Evolutionary conservation across 345 rosid species (phyloP).

Genomic region (Diplotaxis tenuifolia): DNA sequence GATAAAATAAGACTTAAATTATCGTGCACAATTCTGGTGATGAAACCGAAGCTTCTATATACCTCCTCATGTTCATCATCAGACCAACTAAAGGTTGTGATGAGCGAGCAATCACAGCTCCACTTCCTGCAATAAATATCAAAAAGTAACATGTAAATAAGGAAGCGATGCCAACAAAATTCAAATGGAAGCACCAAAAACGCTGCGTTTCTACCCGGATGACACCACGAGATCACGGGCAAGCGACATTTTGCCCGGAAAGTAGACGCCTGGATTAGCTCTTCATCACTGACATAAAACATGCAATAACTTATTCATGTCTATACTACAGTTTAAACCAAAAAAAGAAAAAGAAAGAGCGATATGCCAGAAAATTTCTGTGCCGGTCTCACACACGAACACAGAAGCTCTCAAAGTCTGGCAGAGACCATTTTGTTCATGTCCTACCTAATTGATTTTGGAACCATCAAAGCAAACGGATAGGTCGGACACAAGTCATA

Average conservation of each 20-base stretch:
- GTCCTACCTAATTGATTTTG: conserved; percentile 71
- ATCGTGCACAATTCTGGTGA: conserved; percentile 21
- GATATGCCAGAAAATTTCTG: conserved; percentile 18
- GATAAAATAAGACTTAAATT: conserved; percentile 20
- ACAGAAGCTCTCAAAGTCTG: conserved; percentile 21
- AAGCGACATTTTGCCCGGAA: conserved; percentile 89
- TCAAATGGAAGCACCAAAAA: conserved; percentile 23
- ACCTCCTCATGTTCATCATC: conserved; percentile 98
- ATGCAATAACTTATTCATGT: conserved; percentile 12
- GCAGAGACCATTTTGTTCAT: conserved; percentile 16
- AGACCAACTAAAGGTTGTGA: conserved; percentile 97
- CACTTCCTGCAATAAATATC: conserved; percentile 54
- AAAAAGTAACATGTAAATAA: conserved; percentile 22
- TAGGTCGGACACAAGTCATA: conserved; percentile 76
- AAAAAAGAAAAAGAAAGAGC: conserved; percentile 5
- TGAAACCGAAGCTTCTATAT: conserved; percentile 27
- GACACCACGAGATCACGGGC: conserved; percentile 94
- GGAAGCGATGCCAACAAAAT: conserved; percentile 14
- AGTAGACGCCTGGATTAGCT: conserved; percentile 75
- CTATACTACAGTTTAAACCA: conserved; percentile 1
- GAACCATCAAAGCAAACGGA: conserved; percentile 89
- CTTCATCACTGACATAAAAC: conserved; percentile 65
- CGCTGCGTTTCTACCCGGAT: conserved; percentile 61
- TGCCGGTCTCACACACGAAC: conserved; percentile 19
- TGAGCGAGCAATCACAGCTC: conserved; percentile 98